These are phyloP conservation scores for Shiraia sp. DNA, from an alignment of 2,329 filamentous ascomycete species.

Conservation along the genomic window DNA sequence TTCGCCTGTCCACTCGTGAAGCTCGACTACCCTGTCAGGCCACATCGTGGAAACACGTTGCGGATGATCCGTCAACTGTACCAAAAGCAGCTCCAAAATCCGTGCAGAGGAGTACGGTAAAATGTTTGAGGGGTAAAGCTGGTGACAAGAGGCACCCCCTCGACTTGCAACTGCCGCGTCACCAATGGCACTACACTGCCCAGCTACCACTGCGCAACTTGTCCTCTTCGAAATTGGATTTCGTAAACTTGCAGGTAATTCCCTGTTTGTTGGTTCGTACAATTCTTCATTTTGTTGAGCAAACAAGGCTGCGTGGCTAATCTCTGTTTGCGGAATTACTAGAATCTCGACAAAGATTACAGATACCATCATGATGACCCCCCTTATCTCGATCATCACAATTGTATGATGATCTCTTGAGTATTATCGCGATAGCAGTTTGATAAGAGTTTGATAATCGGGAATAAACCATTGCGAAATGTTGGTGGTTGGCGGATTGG, in stretches of 20 bases:
- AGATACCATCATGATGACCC: constrained; percentile 7
- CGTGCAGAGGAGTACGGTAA: constrained; percentile 3
- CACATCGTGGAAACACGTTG: not conserved
- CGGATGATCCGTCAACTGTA: constrained; percentile 13
- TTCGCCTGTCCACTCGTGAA: not conserved
- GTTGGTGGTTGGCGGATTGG: constrained; percentile 20
- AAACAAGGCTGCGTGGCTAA: not conserved
- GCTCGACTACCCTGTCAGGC: not conserved
- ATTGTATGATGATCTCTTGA: constrained; percentile 6
- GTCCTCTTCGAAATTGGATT: too few relatives aligned
- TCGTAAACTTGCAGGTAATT: too few relatives aligned
- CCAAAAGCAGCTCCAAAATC: constrained; percentile 8
- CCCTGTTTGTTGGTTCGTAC: too few relatives aligned
- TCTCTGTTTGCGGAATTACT: constrained; percentile 1
- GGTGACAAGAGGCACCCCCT: not conserved
- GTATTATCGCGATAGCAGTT: constrained; percentile 12
- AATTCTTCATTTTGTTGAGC: not conserved
- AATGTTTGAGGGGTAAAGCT: constrained; percentile 13
- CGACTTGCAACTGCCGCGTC: constrained; percentile 3
- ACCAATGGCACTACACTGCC: not conserved
- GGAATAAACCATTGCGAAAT: constrained; percentile 13
- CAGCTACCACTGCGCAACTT: constrained; percentile 1
- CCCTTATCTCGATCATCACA: constrained; percentile 3
- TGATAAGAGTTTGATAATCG: constrained; percentile 17
- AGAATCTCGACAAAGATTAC: not conserved